These are phyloP conservation scores for Xylaria castorea DNA, from an alignment of 495 filamentous ascomycete species.

Conservation along the genomic window DNA sequence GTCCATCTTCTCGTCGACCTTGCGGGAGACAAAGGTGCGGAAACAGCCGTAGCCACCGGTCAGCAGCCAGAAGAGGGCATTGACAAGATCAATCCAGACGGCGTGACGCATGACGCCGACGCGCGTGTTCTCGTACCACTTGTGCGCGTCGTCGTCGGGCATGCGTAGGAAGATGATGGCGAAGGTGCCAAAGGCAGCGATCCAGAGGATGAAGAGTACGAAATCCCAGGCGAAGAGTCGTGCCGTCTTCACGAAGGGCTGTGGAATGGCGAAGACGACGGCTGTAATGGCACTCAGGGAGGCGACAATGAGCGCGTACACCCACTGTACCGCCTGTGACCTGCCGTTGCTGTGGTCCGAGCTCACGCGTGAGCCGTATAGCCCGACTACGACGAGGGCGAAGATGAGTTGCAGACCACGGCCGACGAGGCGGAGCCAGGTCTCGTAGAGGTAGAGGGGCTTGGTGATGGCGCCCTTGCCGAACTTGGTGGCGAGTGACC, in stretches of 20 bases:
- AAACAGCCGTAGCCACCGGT: conserved; percentile 50
- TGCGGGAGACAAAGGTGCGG: conserved; percentile 41
- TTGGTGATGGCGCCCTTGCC: conserved; percentile 44
- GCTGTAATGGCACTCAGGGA: conserved; percentile 42
- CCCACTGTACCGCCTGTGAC: conserved; percentile 40
- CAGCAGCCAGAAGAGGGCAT: conserved; percentile 66
- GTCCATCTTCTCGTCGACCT: conserved; percentile 43
- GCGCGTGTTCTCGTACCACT: conserved; percentile 43
- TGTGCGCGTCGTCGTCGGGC: conserved; percentile 53
- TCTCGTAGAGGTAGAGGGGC: conserved; percentile 43
- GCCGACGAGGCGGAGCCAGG: conserved; percentile 39
- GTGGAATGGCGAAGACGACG: conserved; percentile 40
- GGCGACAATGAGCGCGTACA: conserved; percentile 42
- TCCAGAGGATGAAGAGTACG: conserved; percentile 61
- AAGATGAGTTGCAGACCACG: conserved; percentile 45
- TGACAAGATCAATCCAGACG: conserved; percentile 73
- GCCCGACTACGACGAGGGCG: conserved; percentile 41
- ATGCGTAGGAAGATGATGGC: conserved; percentile 68
- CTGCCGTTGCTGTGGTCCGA: conserved; percentile 32
- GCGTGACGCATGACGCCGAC: conserved; percentile 71
- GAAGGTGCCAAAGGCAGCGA: conserved; percentile 73
- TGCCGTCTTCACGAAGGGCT: conserved; percentile 38
- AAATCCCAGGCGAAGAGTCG: conserved; percentile 45
- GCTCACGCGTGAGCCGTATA: conserved; percentile 45
- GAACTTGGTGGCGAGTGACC: conserved; percentile 34